Conservation (phyloP, 2,329 filamentous ascomycete species). For the Cladophialophora immunda region DNA sequence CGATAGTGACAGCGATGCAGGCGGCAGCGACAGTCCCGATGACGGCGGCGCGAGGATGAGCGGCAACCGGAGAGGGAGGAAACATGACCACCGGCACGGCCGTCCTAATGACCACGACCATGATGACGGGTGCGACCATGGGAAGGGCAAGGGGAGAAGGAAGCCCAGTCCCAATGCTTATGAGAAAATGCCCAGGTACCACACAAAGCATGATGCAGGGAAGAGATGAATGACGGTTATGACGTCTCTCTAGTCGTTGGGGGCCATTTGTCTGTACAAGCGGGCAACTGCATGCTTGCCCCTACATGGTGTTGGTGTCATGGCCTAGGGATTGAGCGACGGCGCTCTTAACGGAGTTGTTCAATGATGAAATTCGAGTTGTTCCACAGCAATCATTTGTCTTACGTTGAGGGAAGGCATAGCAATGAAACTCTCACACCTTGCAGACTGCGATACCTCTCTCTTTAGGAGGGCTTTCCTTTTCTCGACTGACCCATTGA, state of each 20-base stretch:
- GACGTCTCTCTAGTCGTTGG: not conserved
- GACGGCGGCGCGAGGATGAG: conserved; percentile 41
- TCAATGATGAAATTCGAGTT: not conserved
- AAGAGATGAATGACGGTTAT: conserved; percentile 11
- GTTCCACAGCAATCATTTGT: not conserved
- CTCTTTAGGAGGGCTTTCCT: not conserved
- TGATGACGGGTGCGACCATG: conserved; percentile 39
- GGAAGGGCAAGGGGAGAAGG: conserved; percentile 42
- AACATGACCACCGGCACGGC: conserved; percentile 30
- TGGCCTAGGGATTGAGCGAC: not conserved
- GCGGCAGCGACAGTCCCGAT: conserved; percentile 44
- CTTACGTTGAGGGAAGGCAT: not conserved
- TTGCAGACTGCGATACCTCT: not conserved
- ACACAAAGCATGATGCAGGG: conserved; percentile 22
- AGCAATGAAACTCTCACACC: not conserved
- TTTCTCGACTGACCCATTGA: not conserved
- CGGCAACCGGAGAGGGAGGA: conserved; percentile 34
- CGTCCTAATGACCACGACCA: conserved; percentile 36
- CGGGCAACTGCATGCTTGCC: not conserved
- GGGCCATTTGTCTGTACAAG: not conserved
- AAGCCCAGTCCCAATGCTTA: conserved; percentile 58
- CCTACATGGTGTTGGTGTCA: not conserved
- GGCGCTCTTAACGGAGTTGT: not conserved
- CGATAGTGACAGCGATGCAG: conserved; percentile 54
- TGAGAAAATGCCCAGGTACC: conserved; percentile 54